Percentiles rank a stretch among this genome's conserved stretches.
Evolutionary conservation across 176 grass and related monocot genomes (phyloP).

Genomic region (Zea luxurians): DNA sequence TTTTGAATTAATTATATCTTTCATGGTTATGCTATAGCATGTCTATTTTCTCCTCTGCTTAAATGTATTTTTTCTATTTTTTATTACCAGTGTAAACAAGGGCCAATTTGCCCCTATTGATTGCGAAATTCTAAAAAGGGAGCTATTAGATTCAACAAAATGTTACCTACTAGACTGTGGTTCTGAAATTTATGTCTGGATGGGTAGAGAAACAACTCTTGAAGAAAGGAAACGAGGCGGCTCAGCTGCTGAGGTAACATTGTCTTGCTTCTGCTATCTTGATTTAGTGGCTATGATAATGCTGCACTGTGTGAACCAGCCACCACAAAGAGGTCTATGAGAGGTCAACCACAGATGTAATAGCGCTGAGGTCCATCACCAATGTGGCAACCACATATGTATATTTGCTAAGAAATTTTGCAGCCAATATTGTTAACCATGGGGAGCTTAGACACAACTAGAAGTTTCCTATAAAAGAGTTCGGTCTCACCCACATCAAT

Average conservation of each 20-base stretch:
- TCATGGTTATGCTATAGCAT: conserved; percentile 21
- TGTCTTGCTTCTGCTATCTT: conserved; percentile 35
- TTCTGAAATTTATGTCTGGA: conserved; percentile 91
- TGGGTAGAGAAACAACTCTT: conserved; percentile 85
- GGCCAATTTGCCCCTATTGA: conserved; percentile 60
- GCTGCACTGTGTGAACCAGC: background rate
- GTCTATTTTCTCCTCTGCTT: conserved; percentile 24
- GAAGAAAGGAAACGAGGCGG: conserved; percentile 89
- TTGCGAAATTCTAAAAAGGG: conserved; percentile 64
- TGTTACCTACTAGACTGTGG: conserved; percentile 89
- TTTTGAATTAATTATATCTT: conserved; percentile 21
- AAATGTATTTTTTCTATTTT: conserved; percentile 5
- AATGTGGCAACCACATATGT: conserved; percentile 11
- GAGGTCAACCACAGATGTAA: background rate
- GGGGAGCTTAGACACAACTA: background rate
- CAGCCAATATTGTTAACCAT: conserved; percentile 6
- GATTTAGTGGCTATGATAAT: conserved; percentile 14
- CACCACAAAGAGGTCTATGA: background rate
- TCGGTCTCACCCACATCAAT: background rate
- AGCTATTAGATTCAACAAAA: conserved; percentile 79
- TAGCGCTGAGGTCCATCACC: conserved; percentile 3
- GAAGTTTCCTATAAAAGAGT: background rate
- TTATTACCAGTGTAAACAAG: conserved; percentile 69
- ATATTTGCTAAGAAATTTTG: conserved; percentile 23
- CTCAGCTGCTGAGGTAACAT: conserved; percentile 78